A percentile compares a stretch with the other conserved stretches of the same genome.
phyloP scores from a whole-genome alignment of 192 early-diverging fungal species.

The Podila verticillata region DNA sequence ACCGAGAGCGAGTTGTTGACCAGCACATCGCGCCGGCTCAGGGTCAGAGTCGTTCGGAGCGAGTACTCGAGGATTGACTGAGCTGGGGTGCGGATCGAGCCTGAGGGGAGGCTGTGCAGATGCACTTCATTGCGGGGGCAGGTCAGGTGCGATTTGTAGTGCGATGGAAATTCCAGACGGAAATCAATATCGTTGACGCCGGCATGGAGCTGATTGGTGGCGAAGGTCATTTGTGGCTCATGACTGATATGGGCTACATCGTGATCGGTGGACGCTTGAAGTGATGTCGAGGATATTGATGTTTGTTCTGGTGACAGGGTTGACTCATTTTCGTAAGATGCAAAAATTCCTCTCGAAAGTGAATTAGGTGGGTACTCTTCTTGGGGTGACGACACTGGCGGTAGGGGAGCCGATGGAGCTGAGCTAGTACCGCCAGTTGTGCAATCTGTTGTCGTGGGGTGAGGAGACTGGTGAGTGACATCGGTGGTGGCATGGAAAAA shows the following conservation, averaged over 20 bases:
- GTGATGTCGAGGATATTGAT: background rate
- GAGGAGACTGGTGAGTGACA: constrained; percentile 4
- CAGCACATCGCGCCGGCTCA: constrained; percentile 30
- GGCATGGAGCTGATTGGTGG: constrained; percentile 14
- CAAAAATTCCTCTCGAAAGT: background rate
- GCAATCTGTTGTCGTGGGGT: background rate
- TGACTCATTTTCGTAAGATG: background rate
- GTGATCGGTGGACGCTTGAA: background rate
- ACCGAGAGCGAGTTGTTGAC: constrained; percentile 42
- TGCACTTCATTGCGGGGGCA: background rate
- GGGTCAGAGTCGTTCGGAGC: constrained; percentile 14
- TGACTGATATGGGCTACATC: background rate
- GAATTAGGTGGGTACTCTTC: too few species aligned
- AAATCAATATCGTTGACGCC: constrained; percentile 48
- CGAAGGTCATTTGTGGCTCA: background rate
- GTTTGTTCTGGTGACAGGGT: background rate
- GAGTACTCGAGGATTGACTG: constrained; percentile 20
- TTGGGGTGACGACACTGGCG: background rate
- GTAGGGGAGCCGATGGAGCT: background rate
- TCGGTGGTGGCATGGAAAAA: constrained; percentile 21
- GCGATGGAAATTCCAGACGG: constrained; percentile 38
- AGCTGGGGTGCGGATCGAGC: constrained; percentile 15
- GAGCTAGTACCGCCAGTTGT: too few species aligned
- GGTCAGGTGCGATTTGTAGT: background rate
- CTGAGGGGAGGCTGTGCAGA: constrained; percentile 20